Evolutionary conservation across 805 yeast genomes (phyloP).

Genomic region (Lipomyces anomalus): DNA sequence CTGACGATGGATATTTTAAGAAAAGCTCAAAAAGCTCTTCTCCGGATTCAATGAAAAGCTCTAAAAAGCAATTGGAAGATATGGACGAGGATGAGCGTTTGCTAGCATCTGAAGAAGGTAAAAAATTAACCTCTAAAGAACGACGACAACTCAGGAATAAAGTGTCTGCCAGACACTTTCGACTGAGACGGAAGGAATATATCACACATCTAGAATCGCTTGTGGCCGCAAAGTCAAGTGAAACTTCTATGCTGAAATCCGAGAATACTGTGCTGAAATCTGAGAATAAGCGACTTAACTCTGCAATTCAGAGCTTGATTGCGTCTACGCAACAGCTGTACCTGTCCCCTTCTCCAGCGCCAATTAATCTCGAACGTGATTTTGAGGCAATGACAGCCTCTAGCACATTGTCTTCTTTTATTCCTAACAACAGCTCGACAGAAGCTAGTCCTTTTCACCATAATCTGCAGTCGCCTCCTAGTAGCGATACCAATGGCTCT

Average conservation of each 20-base stretch:
- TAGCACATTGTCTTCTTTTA: background rate
- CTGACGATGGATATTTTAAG: background rate
- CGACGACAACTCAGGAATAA: conserved; percentile 32
- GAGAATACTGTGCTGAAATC: conserved; percentile 19
- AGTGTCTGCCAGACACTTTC: conserved; percentile 32
- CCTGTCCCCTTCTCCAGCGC: conserved; percentile 10
- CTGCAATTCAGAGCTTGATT: conserved; percentile 11
- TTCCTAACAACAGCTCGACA: background rate
- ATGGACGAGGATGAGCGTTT: conserved; percentile 33
- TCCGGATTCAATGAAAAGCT: background rate
- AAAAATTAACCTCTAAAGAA: conserved; percentile 28
- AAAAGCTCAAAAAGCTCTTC: background rate
- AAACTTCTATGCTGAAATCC: conserved; percentile 22
- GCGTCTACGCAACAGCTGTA: conserved; percentile 2
- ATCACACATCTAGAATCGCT: conserved; percentile 30
- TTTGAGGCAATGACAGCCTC: background rate
- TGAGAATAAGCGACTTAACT: conserved; percentile 20
- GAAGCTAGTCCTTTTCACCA: background rate
- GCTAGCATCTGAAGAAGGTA: conserved; percentile 29
- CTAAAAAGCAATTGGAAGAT: background rate
- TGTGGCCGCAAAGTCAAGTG: conserved; percentile 24
- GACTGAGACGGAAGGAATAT: conserved; percentile 31
- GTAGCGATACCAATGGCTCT: background rate
- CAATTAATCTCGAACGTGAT: background rate
- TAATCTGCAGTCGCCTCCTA: background rate